Evolutionary conservation across 495 filamentous ascomycete species (phyloP), one percentile per base, ranked within the genome.

Genomic region (Penicillium canescens): DNA sequence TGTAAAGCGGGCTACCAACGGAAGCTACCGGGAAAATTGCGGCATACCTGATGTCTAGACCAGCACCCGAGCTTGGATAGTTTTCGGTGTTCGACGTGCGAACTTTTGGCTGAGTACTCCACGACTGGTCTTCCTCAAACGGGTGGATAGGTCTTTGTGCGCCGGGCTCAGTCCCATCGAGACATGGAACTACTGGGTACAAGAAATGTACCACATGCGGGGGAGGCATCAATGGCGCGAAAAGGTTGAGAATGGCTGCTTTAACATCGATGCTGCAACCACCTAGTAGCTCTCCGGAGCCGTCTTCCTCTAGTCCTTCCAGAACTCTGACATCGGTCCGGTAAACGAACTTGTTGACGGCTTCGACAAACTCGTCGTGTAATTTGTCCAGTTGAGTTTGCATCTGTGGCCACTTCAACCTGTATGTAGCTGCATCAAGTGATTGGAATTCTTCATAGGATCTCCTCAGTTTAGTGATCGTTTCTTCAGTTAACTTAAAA

Each of bases 371-470:
- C 60, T 97, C 90, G 46, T 96, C 92, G 67, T 98, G 93, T 50
- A 98, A 76, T 76, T 96, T 96, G 86, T 96, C 96, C 75, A 95
- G 77, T 67, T 97, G 94, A 57, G 82, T 77, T 58, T 96, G 91
- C 79, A 97, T 98, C 75, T 96, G 93, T 40, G 91, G 86, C 94
- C 94, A 98, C 73, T 89, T 86, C 83, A 91, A 96, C 31, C 91
- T 96, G 66, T 77, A 87, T 62, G 90, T 90, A 46, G 90, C 87
- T 54, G 89, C 83, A 72, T 98, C 89, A 50, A 92, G 83, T 51
- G 91, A 95, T 74, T 94, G 92, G 56, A 98, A 82, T 51, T 98
- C 92, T 79, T 93, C 91, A 81, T 98, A 93, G 73, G 93, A 96
- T 65, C 96, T 91, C 66, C 94, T 87, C 60, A 98, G 83, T 26